Evolutionary conservation across 2,329 filamentous ascomycete species (phyloP).

Genomic region (Purpureocillium takamizusanense): DNA sequence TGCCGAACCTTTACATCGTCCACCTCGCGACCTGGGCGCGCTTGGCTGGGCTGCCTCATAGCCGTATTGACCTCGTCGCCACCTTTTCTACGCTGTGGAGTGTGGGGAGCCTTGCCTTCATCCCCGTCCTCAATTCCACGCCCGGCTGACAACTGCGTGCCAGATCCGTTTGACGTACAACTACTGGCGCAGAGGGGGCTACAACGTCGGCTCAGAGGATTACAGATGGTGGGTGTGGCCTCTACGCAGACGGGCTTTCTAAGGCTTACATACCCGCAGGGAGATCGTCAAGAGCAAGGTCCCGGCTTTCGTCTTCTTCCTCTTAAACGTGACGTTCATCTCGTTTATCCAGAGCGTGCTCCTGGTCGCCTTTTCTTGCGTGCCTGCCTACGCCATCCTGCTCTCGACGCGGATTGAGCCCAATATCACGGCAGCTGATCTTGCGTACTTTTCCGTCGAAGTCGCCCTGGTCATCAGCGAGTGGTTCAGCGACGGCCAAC

Average conservation of each 20-base stretch:
- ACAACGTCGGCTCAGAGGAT: slow-evolving; percentile 81
- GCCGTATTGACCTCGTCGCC: slow-evolving; percentile 63
- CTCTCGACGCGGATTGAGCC: slow-evolving; percentile 58
- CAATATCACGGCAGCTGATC: slow-evolving; percentile 33
- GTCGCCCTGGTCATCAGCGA: slow-evolving; percentile 53
- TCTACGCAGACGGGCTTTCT: background rate
- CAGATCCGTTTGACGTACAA: slow-evolving; percentile 83
- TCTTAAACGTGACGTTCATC: slow-evolving; percentile 89
- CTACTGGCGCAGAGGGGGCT: slow-evolving; percentile 93
- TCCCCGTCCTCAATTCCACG: background rate
- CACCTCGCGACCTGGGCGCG: slow-evolving; percentile 83
- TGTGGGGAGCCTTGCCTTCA: slow-evolving; percentile 39
- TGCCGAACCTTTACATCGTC: slow-evolving; percentile 78
- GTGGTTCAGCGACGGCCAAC: slow-evolving; percentile 81
- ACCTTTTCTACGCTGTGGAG: slow-evolving; percentile 70
- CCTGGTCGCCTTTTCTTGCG: slow-evolving; percentile 64
- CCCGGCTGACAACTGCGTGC: background rate
- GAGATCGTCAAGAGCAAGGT: slow-evolving; percentile 60
- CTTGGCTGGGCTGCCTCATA: slow-evolving; percentile 59
- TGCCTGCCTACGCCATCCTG: slow-evolving; percentile 75
- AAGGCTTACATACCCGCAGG: slow-evolving; percentile 31
- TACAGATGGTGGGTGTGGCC: slow-evolving; percentile 61
- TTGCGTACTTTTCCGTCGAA: slow-evolving; percentile 35
- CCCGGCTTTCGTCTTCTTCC: slow-evolving; percentile 58
- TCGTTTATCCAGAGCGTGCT: slow-evolving; percentile 74